These are phyloP conservation scores for Ambrosia artemisiifolia DNA, from an alignment of 129 eudicot genomes.

Conservation along the genomic window DNA sequence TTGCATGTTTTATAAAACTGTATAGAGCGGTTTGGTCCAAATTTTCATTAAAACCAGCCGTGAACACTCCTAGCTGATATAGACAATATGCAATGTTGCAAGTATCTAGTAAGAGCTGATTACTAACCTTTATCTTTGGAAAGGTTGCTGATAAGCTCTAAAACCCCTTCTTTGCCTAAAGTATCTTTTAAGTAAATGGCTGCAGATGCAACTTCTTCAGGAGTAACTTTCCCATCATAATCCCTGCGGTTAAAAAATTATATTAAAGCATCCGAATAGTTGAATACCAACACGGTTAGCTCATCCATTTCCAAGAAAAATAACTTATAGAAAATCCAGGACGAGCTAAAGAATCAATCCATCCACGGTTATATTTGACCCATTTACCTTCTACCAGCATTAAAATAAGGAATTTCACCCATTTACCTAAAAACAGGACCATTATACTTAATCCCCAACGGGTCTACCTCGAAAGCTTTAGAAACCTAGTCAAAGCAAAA, in stretches of 20 bases:
- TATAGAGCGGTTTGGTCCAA: background rate
- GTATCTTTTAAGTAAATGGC: constrained; percentile 87
- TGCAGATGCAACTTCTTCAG: constrained; percentile 97
- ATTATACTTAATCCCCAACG: background rate
- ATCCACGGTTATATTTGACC: background rate
- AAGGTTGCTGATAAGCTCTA: constrained; percentile 87
- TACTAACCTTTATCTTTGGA: constrained; percentile 80
- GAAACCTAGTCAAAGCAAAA: background rate
- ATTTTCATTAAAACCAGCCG: background rate
- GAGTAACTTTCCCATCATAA: constrained; percentile 94
- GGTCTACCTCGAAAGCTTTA: background rate
- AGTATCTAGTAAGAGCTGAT: constrained; percentile 7
- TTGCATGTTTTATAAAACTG: background rate
- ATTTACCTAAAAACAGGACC: background rate
- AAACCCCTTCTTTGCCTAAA: constrained; percentile 88
- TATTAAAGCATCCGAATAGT: background rate
- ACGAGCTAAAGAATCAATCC: background rate
- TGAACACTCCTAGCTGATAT: background rate
- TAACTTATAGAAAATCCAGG: background rate
- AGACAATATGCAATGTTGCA: background rate
- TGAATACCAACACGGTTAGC: background rate
- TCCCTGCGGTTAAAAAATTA: constrained; percentile 46
- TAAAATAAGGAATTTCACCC: background rate
- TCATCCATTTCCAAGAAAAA: background rate
- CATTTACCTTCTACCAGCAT: background rate